Conservation (phyloP, 352 stramenopile species). For the Chrysophaeum taylorii region DNA sequence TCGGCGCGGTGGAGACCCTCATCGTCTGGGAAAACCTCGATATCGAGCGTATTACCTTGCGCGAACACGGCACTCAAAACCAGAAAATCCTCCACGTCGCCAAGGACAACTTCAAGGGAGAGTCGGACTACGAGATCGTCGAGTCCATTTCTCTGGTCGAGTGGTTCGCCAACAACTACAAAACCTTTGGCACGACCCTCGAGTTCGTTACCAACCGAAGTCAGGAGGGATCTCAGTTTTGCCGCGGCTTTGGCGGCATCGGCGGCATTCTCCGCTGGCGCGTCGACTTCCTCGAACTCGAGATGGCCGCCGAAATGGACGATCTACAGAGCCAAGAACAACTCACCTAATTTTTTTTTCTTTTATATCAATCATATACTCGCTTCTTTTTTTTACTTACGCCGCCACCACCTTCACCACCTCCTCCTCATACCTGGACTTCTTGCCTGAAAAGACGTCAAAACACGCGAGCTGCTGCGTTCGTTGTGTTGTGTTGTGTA, state of each 20-base stretch:
- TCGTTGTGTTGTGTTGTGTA: too few relatives aligned
- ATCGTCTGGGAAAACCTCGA: slow-evolving; percentile 99
- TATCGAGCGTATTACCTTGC: slow-evolving; percentile 79
- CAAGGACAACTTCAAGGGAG: slow-evolving; percentile 79
- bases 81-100: slow-evolving; percentile 70
- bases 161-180: slow-evolving; percentile 99
- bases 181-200: slow-evolving; percentile 91
- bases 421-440: too few relatives aligned
- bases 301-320: slow-evolving; percentile 54
- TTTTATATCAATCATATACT: slow-evolving; percentile 1
- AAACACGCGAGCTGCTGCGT: too few relatives aligned
- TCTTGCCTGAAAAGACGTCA: too few relatives aligned
- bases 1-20: slow-evolving; percentile 96
- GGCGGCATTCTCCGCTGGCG: slow-evolving; percentile 96
- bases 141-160: slow-evolving; percentile 93
- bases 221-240: slow-evolving; percentile 98
- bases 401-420: background rate
- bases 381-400: too few relatives aligned
- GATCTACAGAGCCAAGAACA: too few relatives aligned
- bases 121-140: slow-evolving; percentile 91
- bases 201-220: slow-evolving; percentile 96
- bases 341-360: slow-evolving; percentile 6
- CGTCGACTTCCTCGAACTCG: slow-evolving; percentile 95
- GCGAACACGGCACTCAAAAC: slow-evolving; percentile 77
- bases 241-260: slow-evolving; percentile 98